Conservation (phyloP, 2,329 filamentous ascomycete species). For the Stachybotrys elegans region DNA sequence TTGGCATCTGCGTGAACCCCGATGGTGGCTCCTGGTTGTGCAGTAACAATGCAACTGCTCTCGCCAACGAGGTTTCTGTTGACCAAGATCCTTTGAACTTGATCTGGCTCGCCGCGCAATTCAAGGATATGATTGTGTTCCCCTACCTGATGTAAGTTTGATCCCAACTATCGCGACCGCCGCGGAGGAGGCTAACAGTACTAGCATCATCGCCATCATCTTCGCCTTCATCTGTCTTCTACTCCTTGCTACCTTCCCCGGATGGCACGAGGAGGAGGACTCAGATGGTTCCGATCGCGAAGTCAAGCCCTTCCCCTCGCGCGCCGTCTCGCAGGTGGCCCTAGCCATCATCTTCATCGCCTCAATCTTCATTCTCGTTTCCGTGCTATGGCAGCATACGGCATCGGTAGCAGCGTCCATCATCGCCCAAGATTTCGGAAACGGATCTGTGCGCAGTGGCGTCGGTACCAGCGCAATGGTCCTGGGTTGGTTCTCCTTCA, state of each 20-base stretch:
- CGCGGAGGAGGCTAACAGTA: too few species aligned
- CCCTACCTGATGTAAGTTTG: constrained; percentile 81
- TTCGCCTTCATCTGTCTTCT: constrained; percentile 96
- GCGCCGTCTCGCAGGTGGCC: constrained; percentile 87
- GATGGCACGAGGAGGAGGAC: constrained; percentile 91
- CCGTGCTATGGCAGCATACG: constrained; percentile 85
- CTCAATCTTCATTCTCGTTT: constrained; percentile 68
- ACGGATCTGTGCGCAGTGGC: constrained; percentile 79
- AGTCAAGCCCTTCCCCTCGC: constrained; percentile 89
- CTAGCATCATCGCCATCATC: constrained; percentile 91
- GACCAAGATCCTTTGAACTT: constrained; percentile 95
- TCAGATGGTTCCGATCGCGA: constrained; percentile 77
- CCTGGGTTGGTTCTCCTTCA: constrained; percentile 95
- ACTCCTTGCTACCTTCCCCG: constrained; percentile 91
- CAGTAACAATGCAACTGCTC: constrained; percentile 91
- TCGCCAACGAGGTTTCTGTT: constrained; percentile 82
- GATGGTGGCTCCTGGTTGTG: constrained; percentile 90
- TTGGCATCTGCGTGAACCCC: constrained; percentile 92
- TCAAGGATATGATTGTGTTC: constrained; percentile 98
- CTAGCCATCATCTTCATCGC: constrained; percentile 85
- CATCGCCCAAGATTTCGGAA: constrained; percentile 88
- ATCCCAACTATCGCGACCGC: constrained; percentile 4
- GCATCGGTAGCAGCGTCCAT: constrained; percentile 92
- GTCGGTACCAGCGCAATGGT: constrained; percentile 96
- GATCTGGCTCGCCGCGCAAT: constrained; percentile 94